These are phyloP conservation scores for Phytophthora citrophthora DNA, from an alignment of 352 stramenopile genomes.

Conservation along the genomic window DNA sequence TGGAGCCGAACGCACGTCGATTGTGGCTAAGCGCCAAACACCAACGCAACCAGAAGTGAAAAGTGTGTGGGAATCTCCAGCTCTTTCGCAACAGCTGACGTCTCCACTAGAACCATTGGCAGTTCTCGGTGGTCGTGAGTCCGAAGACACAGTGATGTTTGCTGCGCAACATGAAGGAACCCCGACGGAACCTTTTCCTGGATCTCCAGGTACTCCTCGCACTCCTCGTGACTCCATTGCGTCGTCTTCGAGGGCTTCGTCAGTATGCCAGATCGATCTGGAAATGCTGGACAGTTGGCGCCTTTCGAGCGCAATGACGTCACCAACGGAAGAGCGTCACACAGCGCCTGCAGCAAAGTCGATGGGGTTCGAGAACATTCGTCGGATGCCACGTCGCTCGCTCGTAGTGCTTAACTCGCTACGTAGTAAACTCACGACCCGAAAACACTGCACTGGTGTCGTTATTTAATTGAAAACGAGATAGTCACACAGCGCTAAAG, in stretches of 20 bases:
- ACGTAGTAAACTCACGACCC: constrained; percentile 21
- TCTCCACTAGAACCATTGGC: constrained; percentile 30
- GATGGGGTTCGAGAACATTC: constrained; percentile 20
- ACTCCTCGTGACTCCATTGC: constrained; percentile 18
- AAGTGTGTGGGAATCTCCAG: constrained; percentile 22
- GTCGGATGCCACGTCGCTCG: constrained; percentile 29
- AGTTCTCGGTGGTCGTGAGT: constrained; percentile 18
- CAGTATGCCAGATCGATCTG: constrained; percentile 30
- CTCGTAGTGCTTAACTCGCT: constrained; percentile 23
- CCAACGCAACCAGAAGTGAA: constrained; percentile 8
- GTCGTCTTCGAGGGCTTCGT: constrained; percentile 20
- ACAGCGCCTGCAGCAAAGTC: constrained; percentile 5
- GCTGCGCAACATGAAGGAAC: constrained; percentile 36
- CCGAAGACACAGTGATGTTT: constrained; percentile 6
- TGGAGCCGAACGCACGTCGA: constrained; percentile 17
- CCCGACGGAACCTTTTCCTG: constrained; percentile 34
- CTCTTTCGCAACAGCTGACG: constrained; percentile 25
- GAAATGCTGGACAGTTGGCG: constrained; percentile 28
- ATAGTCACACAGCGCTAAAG: constrained; percentile 9
- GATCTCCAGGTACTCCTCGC: constrained; percentile 26
- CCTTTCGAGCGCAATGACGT: constrained; percentile 7
- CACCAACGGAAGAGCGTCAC: constrained; percentile 6
- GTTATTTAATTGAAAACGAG: constrained; percentile 31
- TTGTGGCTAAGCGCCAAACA: constrained; percentile 13
- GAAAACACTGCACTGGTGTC: constrained; percentile 18